These are phyloP conservation scores for Tetracentron sinense DNA, from an alignment of 164 flowering plant genomes.

Conservation along the genomic window DNA sequence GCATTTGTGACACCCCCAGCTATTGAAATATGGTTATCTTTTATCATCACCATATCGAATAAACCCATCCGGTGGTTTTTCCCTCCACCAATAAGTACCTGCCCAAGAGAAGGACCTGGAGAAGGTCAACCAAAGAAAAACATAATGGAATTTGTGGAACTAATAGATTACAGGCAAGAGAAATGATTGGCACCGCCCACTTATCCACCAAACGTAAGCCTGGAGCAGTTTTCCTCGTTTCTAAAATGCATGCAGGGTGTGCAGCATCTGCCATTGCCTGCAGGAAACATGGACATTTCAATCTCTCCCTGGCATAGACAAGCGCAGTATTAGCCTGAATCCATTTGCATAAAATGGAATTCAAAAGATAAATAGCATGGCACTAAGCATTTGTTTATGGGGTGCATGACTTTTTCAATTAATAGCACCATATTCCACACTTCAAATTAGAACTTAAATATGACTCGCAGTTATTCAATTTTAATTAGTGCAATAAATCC, in stretches of 20 bases:
- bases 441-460: too few relatives aligned
- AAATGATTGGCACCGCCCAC: conserved; percentile 76
- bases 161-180: conserved; percentile 18
- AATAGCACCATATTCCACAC: too few relatives aligned
- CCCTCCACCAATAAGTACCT: conserved; percentile 98
- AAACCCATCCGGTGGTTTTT: conserved; percentile 89
- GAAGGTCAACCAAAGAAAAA: conserved; percentile 7
- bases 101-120: conserved; percentile 6
- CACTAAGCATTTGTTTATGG: too few relatives aligned
- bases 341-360: background rate
- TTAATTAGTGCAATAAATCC: too few relatives aligned
- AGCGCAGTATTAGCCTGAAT: background rate
- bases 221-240: conserved; percentile 98
- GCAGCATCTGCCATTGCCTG: conserved; percentile 98
- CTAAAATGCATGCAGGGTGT: conserved; percentile 72
- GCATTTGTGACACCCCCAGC: conserved; percentile 83
- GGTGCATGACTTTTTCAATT: too few relatives aligned
- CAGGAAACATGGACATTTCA: conserved; percentile 16
- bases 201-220: conserved; percentile 96
- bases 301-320: conserved; percentile 7
- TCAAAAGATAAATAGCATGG: too few relatives aligned
- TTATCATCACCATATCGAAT: conserved; percentile 95
- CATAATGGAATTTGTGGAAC: conserved; percentile 8
- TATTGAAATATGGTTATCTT: conserved; percentile 89
- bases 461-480: too few relatives aligned